phyloP scores from a whole-genome alignment of 2,329 filamentous ascomycete genomes.

The Trichophyton verrucosum region DNA sequence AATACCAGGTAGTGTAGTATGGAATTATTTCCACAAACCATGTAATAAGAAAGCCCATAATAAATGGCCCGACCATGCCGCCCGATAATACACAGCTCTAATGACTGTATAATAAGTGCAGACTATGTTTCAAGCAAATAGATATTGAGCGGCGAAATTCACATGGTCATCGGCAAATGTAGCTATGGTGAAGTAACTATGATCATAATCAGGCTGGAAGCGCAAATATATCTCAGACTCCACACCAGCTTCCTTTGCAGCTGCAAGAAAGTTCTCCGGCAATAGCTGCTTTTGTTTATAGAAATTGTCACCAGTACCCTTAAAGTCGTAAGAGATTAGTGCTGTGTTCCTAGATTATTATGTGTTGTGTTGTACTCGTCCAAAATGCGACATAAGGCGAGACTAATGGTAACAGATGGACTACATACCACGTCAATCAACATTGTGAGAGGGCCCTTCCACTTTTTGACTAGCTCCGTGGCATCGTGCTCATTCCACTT shows the following conservation, averaged over 20 bases:
- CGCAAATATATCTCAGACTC: conserved; percentile 59
- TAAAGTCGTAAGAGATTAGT: conserved; percentile 21
- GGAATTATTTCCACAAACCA: no score
- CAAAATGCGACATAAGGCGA: no score
- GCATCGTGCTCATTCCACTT: conserved; percentile 86
- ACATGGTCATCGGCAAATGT: conserved; percentile 84
- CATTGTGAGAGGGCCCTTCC: conserved; percentile 59
- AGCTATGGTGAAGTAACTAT: conserved; percentile 95
- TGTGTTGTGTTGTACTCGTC: no score
- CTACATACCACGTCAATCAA: conserved; percentile 71
- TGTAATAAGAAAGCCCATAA: no score
- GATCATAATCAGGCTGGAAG: conserved; percentile 86
- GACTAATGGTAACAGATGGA: neutral
- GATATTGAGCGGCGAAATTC: conserved; percentile 77
- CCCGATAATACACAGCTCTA: neutral
- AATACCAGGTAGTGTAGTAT: no score
- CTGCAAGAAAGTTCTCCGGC: conserved; percentile 80
- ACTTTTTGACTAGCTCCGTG: conserved; percentile 71
- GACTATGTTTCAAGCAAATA: conserved; percentile 43
- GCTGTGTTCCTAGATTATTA: no score
- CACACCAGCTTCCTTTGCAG: conserved; percentile 62
- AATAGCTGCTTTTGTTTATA: conserved; percentile 89
- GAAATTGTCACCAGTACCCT: conserved; percentile 91
- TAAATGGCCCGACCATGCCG: no score
- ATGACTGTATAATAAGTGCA: neutral